Conservation (phyloP, 441 rosid genomes). For the Syzygium syzygioides region DNA sequence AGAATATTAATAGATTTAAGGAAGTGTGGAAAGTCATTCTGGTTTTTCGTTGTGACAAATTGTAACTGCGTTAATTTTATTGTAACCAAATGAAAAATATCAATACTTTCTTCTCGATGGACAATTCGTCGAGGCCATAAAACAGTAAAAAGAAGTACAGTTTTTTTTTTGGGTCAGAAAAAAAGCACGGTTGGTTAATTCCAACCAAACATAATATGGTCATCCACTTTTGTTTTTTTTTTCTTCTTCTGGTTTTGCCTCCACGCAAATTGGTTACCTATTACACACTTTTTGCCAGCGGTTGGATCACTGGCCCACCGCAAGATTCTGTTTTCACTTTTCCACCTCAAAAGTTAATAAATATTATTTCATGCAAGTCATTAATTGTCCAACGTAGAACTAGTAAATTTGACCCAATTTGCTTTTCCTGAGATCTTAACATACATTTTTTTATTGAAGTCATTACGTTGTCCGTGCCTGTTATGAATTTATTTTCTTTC, state of each 20-base stretch:
- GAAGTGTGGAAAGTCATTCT: background rate
- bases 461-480: background rate
- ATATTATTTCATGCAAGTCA: background rate
- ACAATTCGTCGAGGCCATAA: background rate
- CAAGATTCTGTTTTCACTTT: no score
- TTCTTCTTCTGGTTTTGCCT: no score
- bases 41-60: background rate
- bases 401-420: background rate
- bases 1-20: background rate
- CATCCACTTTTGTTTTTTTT: no score
- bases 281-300: background rate
- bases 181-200: background rate
- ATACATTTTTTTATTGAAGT: no score
- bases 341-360: background rate
- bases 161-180: no score
- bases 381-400: background rate
- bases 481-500: no score
- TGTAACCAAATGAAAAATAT: background rate
- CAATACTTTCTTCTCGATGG: background rate
- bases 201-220: background rate
- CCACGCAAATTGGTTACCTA: fast-evolving
- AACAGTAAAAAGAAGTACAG: no score
- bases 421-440: background rate
- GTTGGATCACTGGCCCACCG: background rate
- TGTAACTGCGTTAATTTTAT: background rate